Percentiles rank a stretch among this genome's conserved stretches.
These are phyloP conservation scores for Aspergillus tamarii DNA, from an alignment of 2,329 filamentous ascomycete species.

Conservation along the genomic window DNA sequence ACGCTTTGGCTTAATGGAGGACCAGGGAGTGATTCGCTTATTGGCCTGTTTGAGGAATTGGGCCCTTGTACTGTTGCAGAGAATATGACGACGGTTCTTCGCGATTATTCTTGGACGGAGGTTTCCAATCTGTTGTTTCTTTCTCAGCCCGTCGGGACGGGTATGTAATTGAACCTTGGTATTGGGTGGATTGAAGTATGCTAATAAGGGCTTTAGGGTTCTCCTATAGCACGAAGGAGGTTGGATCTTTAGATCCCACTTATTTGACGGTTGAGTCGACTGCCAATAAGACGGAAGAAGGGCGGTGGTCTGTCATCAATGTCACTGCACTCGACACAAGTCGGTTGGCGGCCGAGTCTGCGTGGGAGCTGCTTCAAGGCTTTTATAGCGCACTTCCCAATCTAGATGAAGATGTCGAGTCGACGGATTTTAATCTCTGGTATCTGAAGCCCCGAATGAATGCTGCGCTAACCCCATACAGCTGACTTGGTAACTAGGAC, in stretches of 20 bases:
- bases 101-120: constrained; percentile 64
- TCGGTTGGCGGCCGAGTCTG: constrained; percentile 58
- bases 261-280: constrained; percentile 52
- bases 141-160: constrained; percentile 62
- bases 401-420: constrained; percentile 52
- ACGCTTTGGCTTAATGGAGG: constrained; percentile 49
- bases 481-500: constrained; percentile 17
- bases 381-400: constrained; percentile 55
- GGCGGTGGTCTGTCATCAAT: constrained; percentile 55
- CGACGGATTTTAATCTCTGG: constrained; percentile 61
- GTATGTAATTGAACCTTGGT: constrained; percentile 31
- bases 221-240: constrained; percentile 37
- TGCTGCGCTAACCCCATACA: not conserved
- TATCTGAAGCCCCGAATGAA: constrained; percentile 57
- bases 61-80: constrained; percentile 50
- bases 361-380: constrained; percentile 60
- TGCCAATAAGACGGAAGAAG: constrained; percentile 45
- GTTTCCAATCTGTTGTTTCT: constrained; percentile 65
- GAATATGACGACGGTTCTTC: constrained; percentile 48
- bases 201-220: constrained; percentile 29
- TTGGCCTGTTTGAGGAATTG: constrained; percentile 47
- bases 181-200: not conserved
- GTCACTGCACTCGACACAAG: constrained; percentile 58
- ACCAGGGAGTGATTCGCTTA: constrained; percentile 46
- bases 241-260: constrained; percentile 46